These are phyloP conservation scores for Apiotrichum gamsii DNA, from an alignment of 1,284 basidiomycete species.

Conservation along the genomic window DNA sequence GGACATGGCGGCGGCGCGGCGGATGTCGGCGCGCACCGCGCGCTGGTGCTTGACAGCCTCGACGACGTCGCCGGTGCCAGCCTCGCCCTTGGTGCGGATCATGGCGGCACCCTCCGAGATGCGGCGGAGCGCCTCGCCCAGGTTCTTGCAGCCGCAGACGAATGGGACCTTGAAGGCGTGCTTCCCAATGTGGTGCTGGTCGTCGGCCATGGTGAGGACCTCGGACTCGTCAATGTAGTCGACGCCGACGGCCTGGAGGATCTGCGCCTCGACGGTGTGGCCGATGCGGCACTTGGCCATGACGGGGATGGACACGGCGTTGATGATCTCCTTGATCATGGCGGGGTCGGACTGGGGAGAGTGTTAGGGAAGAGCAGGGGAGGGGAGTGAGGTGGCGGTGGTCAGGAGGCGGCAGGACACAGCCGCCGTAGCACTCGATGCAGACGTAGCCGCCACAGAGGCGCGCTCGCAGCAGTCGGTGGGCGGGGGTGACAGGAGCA, in stretches of 20 bases:
- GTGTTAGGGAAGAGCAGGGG: too few relatives aligned
- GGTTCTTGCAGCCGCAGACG: conserved; percentile 56
- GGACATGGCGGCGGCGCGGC: conserved; percentile 74
- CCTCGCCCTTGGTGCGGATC: conserved; percentile 95
- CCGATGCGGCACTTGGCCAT: conserved; percentile 69
- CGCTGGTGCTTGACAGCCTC: conserved; percentile 93
- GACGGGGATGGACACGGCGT: conserved; percentile 76
- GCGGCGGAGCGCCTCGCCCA: conserved; percentile 82
- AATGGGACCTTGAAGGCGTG: conserved; percentile 76
- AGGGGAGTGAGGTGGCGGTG: too few relatives aligned
- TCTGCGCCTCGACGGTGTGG: conserved; percentile 95
- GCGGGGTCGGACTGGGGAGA: conserved; percentile 93
- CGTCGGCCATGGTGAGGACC: conserved; percentile 92
- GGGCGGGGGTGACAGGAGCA: too few relatives aligned
- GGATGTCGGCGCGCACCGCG: conserved; percentile 75
- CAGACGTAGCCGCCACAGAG: too few relatives aligned
- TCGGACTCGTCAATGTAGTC: conserved; percentile 99
- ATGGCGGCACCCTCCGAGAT: conserved; percentile 94
- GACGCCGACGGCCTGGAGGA: conserved; percentile 86
- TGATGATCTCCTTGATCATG: conserved; percentile 95
- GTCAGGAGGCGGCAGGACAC: too few relatives aligned
- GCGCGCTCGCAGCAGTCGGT: too few relatives aligned
- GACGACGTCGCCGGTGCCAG: conserved; percentile 95
- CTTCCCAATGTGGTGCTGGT: conserved; percentile 73
- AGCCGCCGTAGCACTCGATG: too few relatives aligned